Conservation (phyloP, 768 basidiomycete genomes). For the Auricularia sp. region DNA sequence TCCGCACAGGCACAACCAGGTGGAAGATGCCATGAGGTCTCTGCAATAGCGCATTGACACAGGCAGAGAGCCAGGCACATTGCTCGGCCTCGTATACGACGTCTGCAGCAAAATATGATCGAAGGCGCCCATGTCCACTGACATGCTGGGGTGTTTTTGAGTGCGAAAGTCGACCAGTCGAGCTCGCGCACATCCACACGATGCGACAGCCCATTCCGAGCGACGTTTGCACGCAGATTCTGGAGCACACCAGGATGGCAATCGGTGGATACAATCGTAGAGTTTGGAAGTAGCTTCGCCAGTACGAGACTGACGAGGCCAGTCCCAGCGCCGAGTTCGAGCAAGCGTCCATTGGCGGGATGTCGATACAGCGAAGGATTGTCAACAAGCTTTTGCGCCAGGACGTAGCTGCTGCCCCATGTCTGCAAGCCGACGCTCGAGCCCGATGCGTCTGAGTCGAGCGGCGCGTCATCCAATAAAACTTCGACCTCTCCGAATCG, state of each 20-base stretch:
- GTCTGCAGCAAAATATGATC: slow-evolving; percentile 46
- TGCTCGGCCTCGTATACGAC: slow-evolving; percentile 43
- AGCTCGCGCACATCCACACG: slow-evolving; percentile 20
- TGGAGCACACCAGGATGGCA: slow-evolving; percentile 37
- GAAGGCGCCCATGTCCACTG: slow-evolving; percentile 20
- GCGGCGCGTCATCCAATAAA: slow-evolving; percentile 52
- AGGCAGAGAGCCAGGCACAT: slow-evolving; percentile 35
- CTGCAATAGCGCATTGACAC: slow-evolving; percentile 29
- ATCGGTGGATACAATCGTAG: slow-evolving; percentile 35
- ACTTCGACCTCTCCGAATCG: slow-evolving; percentile 34
- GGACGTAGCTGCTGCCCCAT: slow-evolving; percentile 77
- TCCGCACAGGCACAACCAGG: slow-evolving; percentile 65
- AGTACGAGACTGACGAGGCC: slow-evolving; percentile 39
- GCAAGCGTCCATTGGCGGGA: slow-evolving; percentile 15
- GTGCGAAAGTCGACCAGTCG: slow-evolving; percentile 28
- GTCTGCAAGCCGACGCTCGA: slow-evolving; percentile 75
- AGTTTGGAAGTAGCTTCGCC: slow-evolving; percentile 21
- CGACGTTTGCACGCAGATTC: slow-evolving; percentile 38
- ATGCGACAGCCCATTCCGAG: slow-evolving; percentile 22
- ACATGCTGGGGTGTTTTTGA: background rate
- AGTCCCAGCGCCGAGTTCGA: slow-evolving; percentile 51
- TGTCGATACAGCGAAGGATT: slow-evolving; percentile 22
- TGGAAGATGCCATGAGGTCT: slow-evolving; percentile 38
- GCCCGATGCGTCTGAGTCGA: slow-evolving; percentile 54
- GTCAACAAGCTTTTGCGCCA: slow-evolving; percentile 28